Base-by-base conservation (phyloP, 768 basidiomycete species). In the Naganishia friedmannii region DNA sequence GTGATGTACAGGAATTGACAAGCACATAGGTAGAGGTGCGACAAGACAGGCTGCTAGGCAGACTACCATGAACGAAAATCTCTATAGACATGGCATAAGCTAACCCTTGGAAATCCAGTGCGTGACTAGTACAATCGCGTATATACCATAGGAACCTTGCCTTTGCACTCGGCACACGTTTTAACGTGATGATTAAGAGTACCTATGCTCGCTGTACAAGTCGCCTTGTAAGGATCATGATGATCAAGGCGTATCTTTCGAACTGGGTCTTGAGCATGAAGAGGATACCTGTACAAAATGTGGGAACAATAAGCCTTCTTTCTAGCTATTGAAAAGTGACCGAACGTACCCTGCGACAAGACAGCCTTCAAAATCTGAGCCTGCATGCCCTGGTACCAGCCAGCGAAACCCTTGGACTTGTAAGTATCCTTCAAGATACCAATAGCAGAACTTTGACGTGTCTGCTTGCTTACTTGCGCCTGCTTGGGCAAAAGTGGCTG, bases 191-290 rank as follows among this genome's bases (percentile, higher is more conserved):
- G n/a, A 26, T 21, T n/a, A 21, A 7, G 13, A 51, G 21, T 28
- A 28, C 39, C 21, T 37, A 63, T 28, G 15, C 39, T 28, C 60
- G 39, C 60, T 63, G 46, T 2, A 66, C 17, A 19, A 70, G 32
- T 37, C 69, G 54, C 60, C 56, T 63, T 8, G 58, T 48, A 9
- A 72, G 51, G 51, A 69, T 79, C 84, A 91, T 87, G 70, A 93
- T 85, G 15, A 85, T 81, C 67, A 92, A 83, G 0, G 92, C 88
- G 86, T 90, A 95, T 4, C 86, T 87, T 79, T 99, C 96, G 76
- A 99, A 94, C 77, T 93, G 91, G 77, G 97, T 95, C 82, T 99
- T 99, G 73, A 93, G 91, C 84, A 95, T 90, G 84, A 99, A 99
- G 66, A 98, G 83, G 73, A 99, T 84, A 1, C 81, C 81, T 82